A percentile compares a stretch with the other conserved stretches of the same genome.
Conservation (phyloP, 371 early-diverging fungal genomes). For the Rhizomucor pusillus region DNA sequence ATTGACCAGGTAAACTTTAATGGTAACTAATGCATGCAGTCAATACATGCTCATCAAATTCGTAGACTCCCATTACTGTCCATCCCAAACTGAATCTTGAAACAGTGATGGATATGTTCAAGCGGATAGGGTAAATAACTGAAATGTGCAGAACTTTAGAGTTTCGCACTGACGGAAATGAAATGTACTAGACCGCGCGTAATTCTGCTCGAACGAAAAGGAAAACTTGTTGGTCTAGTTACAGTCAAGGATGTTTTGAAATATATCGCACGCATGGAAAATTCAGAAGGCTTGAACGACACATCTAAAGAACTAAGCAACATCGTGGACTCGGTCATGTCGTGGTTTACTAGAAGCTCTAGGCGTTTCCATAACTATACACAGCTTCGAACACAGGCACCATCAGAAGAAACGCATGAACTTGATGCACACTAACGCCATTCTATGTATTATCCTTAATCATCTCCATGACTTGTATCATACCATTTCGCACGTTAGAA, state of each 20-base stretch:
- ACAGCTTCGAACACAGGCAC: neutral
- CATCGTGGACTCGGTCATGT: neutral
- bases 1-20: conserved; percentile 59
- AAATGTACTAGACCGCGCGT: conserved; percentile 66
- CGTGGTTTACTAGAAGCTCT: neutral
- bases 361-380: conserved; percentile 5
- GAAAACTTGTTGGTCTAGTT: conserved; percentile 68
- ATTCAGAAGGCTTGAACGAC: conserved; percentile 6
- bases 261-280: conserved; percentile 59
- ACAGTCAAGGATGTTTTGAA: conserved; percentile 80
- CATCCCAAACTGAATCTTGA: conserved; percentile 81
- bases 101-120: conserved; percentile 88
- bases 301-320: neutral
- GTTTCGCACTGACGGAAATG: too few species aligned
- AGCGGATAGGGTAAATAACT: conserved; percentile 72
- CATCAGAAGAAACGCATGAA: conserved; percentile 17
- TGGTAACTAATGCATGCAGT: neutral
- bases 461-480: neutral
- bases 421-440: conserved; percentile 5
- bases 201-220: conserved; percentile 68
- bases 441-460: neutral
- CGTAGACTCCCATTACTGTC: conserved; percentile 80
- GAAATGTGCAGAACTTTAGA: neutral
- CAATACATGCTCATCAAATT: neutral
- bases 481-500: conserved; percentile 19